These are phyloP conservation scores for Priceomyces castillae DNA, from an alignment of 805 yeast genomes.

Conservation along the genomic window DNA sequence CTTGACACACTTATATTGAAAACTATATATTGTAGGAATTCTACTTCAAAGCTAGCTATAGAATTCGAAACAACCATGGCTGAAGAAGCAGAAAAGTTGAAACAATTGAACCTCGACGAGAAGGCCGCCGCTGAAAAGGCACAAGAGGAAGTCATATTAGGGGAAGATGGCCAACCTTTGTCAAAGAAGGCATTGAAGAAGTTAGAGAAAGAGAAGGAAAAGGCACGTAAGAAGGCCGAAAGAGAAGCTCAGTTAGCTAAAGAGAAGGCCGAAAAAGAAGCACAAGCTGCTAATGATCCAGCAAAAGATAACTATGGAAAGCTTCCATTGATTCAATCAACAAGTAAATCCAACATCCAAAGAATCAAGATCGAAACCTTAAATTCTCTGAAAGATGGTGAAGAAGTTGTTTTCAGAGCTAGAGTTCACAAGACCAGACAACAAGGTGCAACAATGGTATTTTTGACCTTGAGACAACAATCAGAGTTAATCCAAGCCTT, in stretches of 20 bases:
- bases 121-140: slow-evolving; percentile 9
- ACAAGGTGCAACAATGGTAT: slow-evolving; percentile 93
- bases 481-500: slow-evolving; percentile 78
- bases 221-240: slow-evolving; percentile 89
- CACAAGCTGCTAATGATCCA: slow-evolving; percentile 69
- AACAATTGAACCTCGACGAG: slow-evolving; percentile 20
- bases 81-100: slow-evolving; percentile 24
- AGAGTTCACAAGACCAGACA: slow-evolving; percentile 91
- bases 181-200: slow-evolving; percentile 95
- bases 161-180: slow-evolving; percentile 80
- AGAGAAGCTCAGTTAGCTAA: slow-evolving; percentile 83
- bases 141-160: slow-evolving; percentile 35
- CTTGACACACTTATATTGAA: neutral
- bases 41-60: no score
- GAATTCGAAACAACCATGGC: slow-evolving; percentile 14
- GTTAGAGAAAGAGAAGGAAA: slow-evolving; percentile 88
- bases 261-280: slow-evolving; percentile 80
- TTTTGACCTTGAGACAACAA: slow-evolving; percentile 91
- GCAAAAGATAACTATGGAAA: slow-evolving; percentile 89
- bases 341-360: slow-evolving; percentile 59
- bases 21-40: neutral
- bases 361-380: slow-evolving; percentile 60
- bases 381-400: slow-evolving; percentile 65
- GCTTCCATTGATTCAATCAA: slow-evolving; percentile 80
- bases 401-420: slow-evolving; percentile 83